Conservation (phyloP, 192 early-diverging fungal species). For the Geranomyces michiganensis region DNA sequence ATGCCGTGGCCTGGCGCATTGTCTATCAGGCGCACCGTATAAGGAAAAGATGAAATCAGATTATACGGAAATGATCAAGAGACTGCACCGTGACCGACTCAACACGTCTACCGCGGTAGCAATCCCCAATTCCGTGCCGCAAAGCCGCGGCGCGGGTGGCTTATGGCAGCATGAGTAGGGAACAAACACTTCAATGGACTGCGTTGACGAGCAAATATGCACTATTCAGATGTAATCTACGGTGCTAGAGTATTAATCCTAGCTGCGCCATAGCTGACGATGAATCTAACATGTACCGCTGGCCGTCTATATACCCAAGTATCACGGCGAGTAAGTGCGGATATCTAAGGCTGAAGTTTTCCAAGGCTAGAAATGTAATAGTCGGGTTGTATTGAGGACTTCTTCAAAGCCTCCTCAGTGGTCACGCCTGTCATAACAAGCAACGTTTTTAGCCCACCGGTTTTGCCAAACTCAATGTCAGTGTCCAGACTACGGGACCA, state of each 20-base stretch:
- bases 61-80: slow-evolving; percentile 47
- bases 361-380: slow-evolving; percentile 47
- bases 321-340: no score
- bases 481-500: slow-evolving; percentile 72
- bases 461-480: slow-evolving; percentile 91
- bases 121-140: no score
- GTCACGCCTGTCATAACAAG: slow-evolving; percentile 81
- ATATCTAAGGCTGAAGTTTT: slow-evolving; percentile 28
- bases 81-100: slow-evolving; percentile 8
- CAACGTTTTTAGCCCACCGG: slow-evolving; percentile 83
- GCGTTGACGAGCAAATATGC: not conserved
- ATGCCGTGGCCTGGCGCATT: not conserved
- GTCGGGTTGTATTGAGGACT: slow-evolving; percentile 43
- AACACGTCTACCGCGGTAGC: no score
- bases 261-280: not conserved
- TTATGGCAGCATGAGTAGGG: not conserved
- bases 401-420: slow-evolving; percentile 27
- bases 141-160: no score
- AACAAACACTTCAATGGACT: not conserved
- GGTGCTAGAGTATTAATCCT: not conserved
- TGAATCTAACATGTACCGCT: not conserved
- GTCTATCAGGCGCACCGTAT: slow-evolving; percentile 49
- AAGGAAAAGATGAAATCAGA: slow-evolving; percentile 61
- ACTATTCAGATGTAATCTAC: not conserved
- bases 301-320: not conserved